Evolutionary conservation across 2,329 filamentous ascomycete species (phyloP).

Genomic region (Dothideomycetes sp.): DNA sequence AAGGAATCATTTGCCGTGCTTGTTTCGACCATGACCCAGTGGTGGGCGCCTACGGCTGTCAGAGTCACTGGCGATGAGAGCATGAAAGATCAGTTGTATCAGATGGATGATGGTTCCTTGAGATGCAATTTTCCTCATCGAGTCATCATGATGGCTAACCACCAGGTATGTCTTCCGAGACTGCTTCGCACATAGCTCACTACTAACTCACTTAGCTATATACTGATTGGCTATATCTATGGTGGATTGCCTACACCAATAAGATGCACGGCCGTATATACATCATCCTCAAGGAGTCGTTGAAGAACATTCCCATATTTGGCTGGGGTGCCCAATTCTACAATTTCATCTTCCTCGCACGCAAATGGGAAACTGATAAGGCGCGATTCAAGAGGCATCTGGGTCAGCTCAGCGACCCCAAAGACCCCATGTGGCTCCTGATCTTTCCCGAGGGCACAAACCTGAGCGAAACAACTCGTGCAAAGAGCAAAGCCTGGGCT

Average conservation of each 20-base stretch:
- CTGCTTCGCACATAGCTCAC: slow-evolving; percentile 57
- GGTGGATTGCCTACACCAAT: slow-evolving; percentile 75
- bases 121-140: slow-evolving; percentile 72
- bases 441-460: slow-evolving; percentile 84
- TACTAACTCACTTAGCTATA: slow-evolving; percentile 55
- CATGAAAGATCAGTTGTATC: slow-evolving; percentile 62
- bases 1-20: slow-evolving; percentile 76
- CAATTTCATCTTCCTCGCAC: slow-evolving; percentile 78
- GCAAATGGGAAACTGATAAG: slow-evolving; percentile 73
- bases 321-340: slow-evolving; percentile 74
- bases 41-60: slow-evolving; percentile 73
- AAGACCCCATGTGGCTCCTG: slow-evolving; percentile 78
- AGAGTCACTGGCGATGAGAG: slow-evolving; percentile 74
- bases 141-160: slow-evolving; percentile 74
- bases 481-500: slow-evolving; percentile 64
- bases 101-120: slow-evolving; percentile 59
- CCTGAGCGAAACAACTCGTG: slow-evolving; percentile 58
- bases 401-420: slow-evolving; percentile 55
- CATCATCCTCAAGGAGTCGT: slow-evolving; percentile 81
- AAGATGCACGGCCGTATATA: slow-evolving; percentile 74
- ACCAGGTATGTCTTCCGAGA: slow-evolving; percentile 45
- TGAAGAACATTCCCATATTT: slow-evolving; percentile 69
- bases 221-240: slow-evolving; percentile 80
- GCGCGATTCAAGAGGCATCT: slow-evolving; percentile 63
- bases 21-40: slow-evolving; percentile 71